Conservation (phyloP, 805 yeast genomes). For the Candida pseudofarinosa region DNA sequence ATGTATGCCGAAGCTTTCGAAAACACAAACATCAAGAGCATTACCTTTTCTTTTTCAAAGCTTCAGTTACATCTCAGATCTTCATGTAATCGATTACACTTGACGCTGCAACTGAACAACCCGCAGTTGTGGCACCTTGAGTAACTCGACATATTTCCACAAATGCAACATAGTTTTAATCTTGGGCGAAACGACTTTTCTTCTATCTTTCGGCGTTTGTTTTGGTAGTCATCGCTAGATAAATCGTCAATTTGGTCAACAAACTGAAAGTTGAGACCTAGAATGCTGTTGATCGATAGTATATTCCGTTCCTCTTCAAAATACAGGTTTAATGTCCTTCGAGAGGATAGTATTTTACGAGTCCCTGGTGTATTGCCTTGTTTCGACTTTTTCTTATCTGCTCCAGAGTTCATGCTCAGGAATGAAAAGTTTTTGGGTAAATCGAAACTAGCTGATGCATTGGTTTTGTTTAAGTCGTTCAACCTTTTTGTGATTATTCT, state of each 20-base stretch:
- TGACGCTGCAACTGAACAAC: constrained; percentile 36
- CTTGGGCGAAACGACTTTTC: constrained; percentile 24
- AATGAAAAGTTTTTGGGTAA: constrained; percentile 39
- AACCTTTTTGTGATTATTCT: constrained; percentile 33
- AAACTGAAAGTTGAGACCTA: constrained; percentile 37
- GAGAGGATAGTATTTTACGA: constrained; percentile 38
- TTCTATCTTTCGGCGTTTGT: constrained; percentile 13
- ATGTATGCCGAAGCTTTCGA: too few species aligned
- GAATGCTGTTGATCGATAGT: constrained; percentile 39
- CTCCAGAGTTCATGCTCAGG: constrained; percentile 24
- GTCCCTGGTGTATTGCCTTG: constrained; percentile 43
- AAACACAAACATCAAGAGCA: too few species aligned
- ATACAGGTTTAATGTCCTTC: constrained; percentile 40
- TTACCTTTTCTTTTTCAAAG: too few species aligned
- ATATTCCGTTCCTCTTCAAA: constrained; percentile 44
- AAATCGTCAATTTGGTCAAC: constrained; percentile 28
- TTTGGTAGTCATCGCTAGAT: constrained; percentile 10
- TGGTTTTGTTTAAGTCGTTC: constrained; percentile 32
- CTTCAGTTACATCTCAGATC: constrained; percentile 33
- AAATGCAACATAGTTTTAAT: constrained; percentile 37
- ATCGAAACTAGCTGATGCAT: constrained; percentile 29
- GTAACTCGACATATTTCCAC: constrained; percentile 34
- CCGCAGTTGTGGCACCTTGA: constrained; percentile 40
- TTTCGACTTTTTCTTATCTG: constrained; percentile 24
- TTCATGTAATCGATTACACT: constrained; percentile 35